Base-by-base conservation (phyloP, 495 filamentous ascomycete species). In the Monascus purpureus region DNA sequence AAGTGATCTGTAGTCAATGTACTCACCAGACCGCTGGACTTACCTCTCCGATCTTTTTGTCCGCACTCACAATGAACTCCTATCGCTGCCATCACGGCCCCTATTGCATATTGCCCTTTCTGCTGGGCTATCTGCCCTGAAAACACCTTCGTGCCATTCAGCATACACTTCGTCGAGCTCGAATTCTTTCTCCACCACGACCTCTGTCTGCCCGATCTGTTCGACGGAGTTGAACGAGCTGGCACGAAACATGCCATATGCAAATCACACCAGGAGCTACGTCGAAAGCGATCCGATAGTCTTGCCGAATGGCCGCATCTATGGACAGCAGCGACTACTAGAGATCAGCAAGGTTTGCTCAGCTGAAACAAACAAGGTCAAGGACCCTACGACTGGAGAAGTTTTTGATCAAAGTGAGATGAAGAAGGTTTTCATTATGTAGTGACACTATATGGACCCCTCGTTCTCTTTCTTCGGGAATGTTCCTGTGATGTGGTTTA, bases 71-170 rank as follows among this genome's bases (percentile, higher is more conserved):
- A 82, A 94, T 63, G 72, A 70, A 17, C 75, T 97, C 0, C 73
- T 92, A 35, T 77, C 77, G n/a, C 63, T 97, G 8, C 90, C 90
- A 0, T 59, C 73, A 4, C 68, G 74, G 8, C 92, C 92, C 2
- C 67, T 93, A n/a, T 68, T 97, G 13, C 83, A 94, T 52, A 83
- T 86, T 39, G 92, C 90, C 11, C 69, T 97, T 17, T 83, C 78
- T 0, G 85, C 90, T 1, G 90, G 90, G 13, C 68, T 97, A 13
- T 94, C 87, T 0, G 86, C 90, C 1, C 77, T 97, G 29, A 97
- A 97, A 47, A 95, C 92, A 2, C 92, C 90, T 1, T 73, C 86
- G 8, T 97, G 90, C 54, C 87, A 97, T 62, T 82, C 79, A 7
- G 59, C 60, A 37, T 68, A 66, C 36, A 66, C 69, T 3, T 61